Conservation (phyloP, 352 stramenopile species). For the Pythium biforme region DNA sequence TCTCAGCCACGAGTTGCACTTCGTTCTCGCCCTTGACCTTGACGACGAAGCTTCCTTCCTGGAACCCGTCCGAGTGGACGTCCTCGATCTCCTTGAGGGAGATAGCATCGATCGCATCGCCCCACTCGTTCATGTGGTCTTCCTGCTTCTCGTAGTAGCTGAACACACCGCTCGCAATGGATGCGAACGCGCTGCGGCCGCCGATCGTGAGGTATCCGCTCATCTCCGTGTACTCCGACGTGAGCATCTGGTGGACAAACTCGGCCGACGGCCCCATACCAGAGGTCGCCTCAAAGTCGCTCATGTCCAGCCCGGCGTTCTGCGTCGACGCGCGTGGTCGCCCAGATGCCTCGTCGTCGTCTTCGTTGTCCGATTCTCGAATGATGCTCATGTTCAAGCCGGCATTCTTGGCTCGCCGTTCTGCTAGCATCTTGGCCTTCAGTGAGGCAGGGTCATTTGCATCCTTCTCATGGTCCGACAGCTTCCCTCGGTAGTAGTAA, state of each 20-base stretch:
- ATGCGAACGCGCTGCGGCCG: slow-evolving; percentile 59
- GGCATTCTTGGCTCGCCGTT: slow-evolving; percentile 26
- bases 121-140: slow-evolving; percentile 83
- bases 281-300: slow-evolving; percentile 20
- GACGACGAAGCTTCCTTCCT: slow-evolving; percentile 74
- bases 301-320: slow-evolving; percentile 18
- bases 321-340: slow-evolving; percentile 13
- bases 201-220: slow-evolving; percentile 67
- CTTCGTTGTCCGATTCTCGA: slow-evolving; percentile 30
- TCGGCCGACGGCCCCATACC: slow-evolving; percentile 14
- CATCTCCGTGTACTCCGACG: slow-evolving; percentile 49
- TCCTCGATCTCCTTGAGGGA: slow-evolving; percentile 74
- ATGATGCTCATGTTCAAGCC: slow-evolving; percentile 29
- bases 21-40: slow-evolving; percentile 71
- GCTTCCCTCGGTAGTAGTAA: slow-evolving; percentile 64
- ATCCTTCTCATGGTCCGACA: slow-evolving; percentile 4
- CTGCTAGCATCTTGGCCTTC: slow-evolving; percentile 21
- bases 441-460: slow-evolving; percentile 42
- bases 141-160: slow-evolving; percentile 85
- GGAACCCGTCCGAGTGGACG: slow-evolving; percentile 72
- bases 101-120: slow-evolving; percentile 79
- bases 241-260: slow-evolving; percentile 26
- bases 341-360: slow-evolving; percentile 8
- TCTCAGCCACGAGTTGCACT: slow-evolving; percentile 72
- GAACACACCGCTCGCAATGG: slow-evolving; percentile 83